These are phyloP conservation scores for Aegilops bicornis DNA, from an alignment of 176 grass and related monocot species.

Conservation along the genomic window DNA sequence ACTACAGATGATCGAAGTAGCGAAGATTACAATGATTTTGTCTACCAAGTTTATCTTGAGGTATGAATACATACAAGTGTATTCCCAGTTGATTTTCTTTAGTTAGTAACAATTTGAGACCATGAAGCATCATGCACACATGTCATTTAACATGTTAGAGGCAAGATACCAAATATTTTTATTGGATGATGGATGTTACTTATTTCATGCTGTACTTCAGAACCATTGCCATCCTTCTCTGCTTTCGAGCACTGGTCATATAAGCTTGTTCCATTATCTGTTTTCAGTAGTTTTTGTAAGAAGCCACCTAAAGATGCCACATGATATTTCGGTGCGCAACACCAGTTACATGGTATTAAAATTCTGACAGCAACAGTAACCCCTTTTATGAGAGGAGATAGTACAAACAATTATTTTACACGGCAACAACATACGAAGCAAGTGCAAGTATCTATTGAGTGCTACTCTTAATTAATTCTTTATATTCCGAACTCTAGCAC, in stretches of 20 bases:
- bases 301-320: not conserved
- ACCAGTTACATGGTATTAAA: not conserved
- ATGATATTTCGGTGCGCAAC: not conserved
- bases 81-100: not conserved
- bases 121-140: not conserved
- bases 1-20: not conserved
- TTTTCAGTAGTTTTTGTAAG: not conserved
- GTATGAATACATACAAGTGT: not conserved
- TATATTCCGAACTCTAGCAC: not conserved
- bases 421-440: not conserved
- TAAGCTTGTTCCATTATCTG: not conserved
- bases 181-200: not conserved
- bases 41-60: slow-evolving; percentile 52
- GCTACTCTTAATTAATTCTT: not conserved
- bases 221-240: not conserved
- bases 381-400: not conserved
- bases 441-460: not conserved
- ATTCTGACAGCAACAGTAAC: not conserved
- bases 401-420: not conserved
- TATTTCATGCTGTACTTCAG: not conserved
- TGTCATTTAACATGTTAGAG: not conserved
- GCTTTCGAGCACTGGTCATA: not conserved
- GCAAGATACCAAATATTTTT: not conserved
- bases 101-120: not conserved
- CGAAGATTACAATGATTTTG: slow-evolving; percentile 42